phyloP scores from a whole-genome alignment of 2,329 filamentous ascomycete genomes.

The Corinectria fuckeliana region DNA sequence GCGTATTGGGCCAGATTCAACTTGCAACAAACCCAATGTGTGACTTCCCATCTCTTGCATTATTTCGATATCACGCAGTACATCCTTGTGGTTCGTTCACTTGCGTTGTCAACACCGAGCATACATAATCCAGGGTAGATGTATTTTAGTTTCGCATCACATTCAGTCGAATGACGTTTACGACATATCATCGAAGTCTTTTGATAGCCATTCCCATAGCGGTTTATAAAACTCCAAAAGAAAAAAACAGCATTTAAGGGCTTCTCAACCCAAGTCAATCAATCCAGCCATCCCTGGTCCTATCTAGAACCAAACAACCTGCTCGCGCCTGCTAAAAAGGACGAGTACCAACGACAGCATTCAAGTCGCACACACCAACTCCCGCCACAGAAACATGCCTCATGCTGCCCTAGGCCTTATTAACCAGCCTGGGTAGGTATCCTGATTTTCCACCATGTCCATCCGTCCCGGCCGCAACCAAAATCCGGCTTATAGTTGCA shows the following conservation, averaged over 20 bases:
- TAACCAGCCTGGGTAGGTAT: conserved; percentile 3
- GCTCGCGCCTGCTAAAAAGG: conserved; percentile 19
- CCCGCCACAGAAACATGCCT: conserved; percentile 26
- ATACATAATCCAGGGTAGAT: not conserved
- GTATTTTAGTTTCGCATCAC: not conserved
- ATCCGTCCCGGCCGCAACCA: not conserved
- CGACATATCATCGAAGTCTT: not conserved
- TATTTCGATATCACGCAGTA: too few species aligned
- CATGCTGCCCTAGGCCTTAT: conserved; percentile 10
- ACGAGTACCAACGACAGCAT: conserved; percentile 23
- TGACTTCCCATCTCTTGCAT: too few species aligned
- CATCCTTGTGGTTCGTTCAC: not conserved
- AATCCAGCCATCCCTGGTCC: conserved; percentile 15
- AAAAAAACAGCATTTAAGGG: not conserved
- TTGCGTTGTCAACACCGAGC: not conserved
- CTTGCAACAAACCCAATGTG: too few species aligned
- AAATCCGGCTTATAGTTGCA: not conserved
- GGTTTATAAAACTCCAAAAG: conserved; percentile 30
- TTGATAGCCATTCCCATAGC: conserved; percentile 30
- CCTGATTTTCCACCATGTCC: conserved; percentile 9
- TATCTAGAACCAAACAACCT: conserved; percentile 31
- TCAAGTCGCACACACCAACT: conserved; percentile 35
- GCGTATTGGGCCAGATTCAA: too few species aligned
- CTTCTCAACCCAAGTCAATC: not conserved
- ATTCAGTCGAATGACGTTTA: not conserved